phyloP scores from a whole-genome alignment of 805 yeast species.

The Zygotorulaspora danielsina region DNA sequence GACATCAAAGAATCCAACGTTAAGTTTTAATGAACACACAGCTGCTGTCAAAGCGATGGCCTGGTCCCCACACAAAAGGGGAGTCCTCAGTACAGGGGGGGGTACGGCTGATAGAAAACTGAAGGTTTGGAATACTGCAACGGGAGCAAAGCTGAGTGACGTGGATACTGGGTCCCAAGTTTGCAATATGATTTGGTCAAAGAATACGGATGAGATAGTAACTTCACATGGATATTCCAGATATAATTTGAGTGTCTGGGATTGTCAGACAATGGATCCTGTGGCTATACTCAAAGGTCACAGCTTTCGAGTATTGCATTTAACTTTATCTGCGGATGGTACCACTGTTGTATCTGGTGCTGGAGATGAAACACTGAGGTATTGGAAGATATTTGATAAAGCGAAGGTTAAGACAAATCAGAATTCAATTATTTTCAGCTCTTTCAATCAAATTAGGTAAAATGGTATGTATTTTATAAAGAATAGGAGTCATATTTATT shows the following conservation, averaged over 20 bases:
- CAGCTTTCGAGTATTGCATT: constrained; percentile 83
- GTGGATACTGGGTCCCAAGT: constrained; percentile 96
- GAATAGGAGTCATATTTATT: too few relatives aligned
- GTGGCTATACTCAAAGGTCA: constrained; percentile 93
- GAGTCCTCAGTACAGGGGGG: constrained; percentile 91
- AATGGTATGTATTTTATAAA: constrained; percentile 2
- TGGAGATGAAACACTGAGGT: constrained; percentile 92
- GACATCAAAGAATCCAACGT: constrained; percentile 55
- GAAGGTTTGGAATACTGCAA: constrained; percentile 87
- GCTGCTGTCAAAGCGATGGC: constrained; percentile 97
- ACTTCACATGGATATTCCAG: constrained; percentile 93
- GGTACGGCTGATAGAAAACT: constrained; percentile 92
- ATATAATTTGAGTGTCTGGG: constrained; percentile 91
- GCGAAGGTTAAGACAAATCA: constrained; percentile 54
- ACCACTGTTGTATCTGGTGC: constrained; percentile 97
- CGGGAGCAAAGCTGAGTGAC: constrained; percentile 68
- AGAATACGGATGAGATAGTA: constrained; percentile 85
- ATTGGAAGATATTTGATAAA: constrained; percentile 93
- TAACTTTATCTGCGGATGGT: constrained; percentile 92
- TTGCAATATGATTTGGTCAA: constrained; percentile 90
- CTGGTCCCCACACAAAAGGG: constrained; percentile 97
- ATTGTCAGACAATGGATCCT: constrained; percentile 85
- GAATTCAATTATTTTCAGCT: constrained; percentile 63
- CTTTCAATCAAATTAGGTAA: constrained; percentile 68
- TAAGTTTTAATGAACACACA: constrained; percentile 72